phyloP scores from a whole-genome alignment of 202 grass and related monocot species.

The Dendrocalamus latiflorus region DNA sequence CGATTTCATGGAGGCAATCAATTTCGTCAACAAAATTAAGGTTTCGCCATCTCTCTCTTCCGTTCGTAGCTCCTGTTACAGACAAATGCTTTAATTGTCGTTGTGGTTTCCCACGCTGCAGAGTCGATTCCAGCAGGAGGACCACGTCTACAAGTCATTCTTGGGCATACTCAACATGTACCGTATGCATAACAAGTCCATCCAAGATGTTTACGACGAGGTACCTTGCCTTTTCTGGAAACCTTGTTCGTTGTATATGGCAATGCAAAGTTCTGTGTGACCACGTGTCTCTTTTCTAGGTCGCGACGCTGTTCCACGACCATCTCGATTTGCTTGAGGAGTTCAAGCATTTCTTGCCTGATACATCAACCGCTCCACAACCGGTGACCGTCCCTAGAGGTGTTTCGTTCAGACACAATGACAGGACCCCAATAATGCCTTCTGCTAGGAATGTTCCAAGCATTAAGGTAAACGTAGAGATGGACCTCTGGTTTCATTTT shows the following conservation, averaged over 20 bases:
- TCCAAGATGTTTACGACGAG: constrained; percentile 75
- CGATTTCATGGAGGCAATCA: constrained; percentile 75
- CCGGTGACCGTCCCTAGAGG: constrained; percentile 26
- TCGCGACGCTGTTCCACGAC: constrained; percentile 55
- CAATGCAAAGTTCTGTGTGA: constrained; percentile 1
- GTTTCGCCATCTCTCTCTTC: not conserved
- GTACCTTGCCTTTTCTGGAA: constrained; percentile 19
- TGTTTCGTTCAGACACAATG: constrained; percentile 44
- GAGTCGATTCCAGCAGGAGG: constrained; percentile 64
- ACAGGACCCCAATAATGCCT: constrained; percentile 50
- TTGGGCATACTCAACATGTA: constrained; percentile 93
- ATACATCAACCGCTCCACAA: constrained; percentile 46
- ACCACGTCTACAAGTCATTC: constrained; percentile 76
- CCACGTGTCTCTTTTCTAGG: constrained; percentile 31
- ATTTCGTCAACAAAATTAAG: constrained; percentile 93
- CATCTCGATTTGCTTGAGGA: constrained; percentile 78
- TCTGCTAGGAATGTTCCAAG: constrained; percentile 14
- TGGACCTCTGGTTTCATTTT: not conserved
- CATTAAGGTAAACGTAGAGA: constrained; percentile 18
- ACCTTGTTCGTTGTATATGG: not conserved
- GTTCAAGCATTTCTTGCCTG: constrained; percentile 75
- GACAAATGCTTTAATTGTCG: not conserved
- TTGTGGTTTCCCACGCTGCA: constrained; percentile 1
- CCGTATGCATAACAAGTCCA: constrained; percentile 69
- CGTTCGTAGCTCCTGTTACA: too few species aligned